Base-by-base conservation (phyloP, 257 asterid genomes). In the Coffea canephora region DNA sequence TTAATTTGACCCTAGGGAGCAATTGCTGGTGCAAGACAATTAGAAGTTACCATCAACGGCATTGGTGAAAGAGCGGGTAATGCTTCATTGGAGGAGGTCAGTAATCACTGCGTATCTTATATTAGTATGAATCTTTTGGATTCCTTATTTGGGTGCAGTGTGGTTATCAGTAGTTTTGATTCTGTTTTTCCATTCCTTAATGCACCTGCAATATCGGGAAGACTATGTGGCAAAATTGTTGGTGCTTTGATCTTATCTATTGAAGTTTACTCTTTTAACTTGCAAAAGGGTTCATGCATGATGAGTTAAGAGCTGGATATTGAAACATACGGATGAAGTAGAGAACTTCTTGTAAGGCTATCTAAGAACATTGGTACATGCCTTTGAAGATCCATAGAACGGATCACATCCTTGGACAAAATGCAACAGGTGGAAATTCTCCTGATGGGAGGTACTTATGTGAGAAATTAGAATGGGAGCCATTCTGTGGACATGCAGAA, bases 1-100 rank as follows among this genome's bases (percentile, higher is more conserved):
- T 75, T 86, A 75, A 83, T 84, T 83, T 73, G 52, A 43, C 66
- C 76, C 75, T 86, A 95, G 99, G 99, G 98, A 71, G 99, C 97
- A 80, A 81, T 82, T 81, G 94, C 98, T 79, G 99, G 99, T 80
- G 99, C 99, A 76, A 91, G 99, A 87, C 99, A 95, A 85, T 64
- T 95, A 36, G 99, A 95, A 83, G 98, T 93, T 80, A 95, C 99
- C 83, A 90, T 95, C 84, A 95, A 95, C 84, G 99, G 98, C 75
- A 95, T 95, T 69, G 99, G 99, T 75, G 99, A 95, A 87, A 90
- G 99, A 85, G 99, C 99, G 81, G 99, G 99, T 39, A 95, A 95
- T 88, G 99, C 99, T 69, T 95, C 99, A 45, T 75, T 95, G 49
- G 99, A 95, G 91, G 99, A 95, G 97, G 99, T 93, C 72, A 75